Evolutionary conservation across 805 yeast genomes (phyloP), one percentile per base, ranked within the genome.

Genomic region (Pichia heedii): DNA sequence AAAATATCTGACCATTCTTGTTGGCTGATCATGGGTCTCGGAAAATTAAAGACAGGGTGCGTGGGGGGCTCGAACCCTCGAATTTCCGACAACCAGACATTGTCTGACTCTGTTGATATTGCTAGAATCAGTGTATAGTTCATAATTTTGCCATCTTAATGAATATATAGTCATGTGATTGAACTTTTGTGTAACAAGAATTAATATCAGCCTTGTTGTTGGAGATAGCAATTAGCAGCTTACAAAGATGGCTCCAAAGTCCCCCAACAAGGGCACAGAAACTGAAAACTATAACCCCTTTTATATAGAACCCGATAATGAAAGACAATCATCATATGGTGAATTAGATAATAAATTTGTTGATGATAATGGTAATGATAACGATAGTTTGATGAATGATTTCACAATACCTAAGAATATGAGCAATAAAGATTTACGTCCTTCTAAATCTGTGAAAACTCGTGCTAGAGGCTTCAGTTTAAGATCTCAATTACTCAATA

Each of bases 401-500:
- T 29, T 29, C 13, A n/a, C 32, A 29, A 15, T 29, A 10, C 16
- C 32, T 29, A 16, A 6, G 16, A 29, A 29, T 29, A 29, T 29
- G 7, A 29, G 15, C 32, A 20, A 18, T n/a, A 20, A 30, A 2
- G 22, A 24, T 13, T n/a, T 12, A 24, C 20, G 53, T 11, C 52
- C 53, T 1, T n/a, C 29, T 2, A 34, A 29, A 37, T 55, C 63
- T 1, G 54, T 57, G 15, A 59, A 51, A 42, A 63, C 71, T 26
- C 65, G 84, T 49, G 73, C 71, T 48, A 61, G 89, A 52, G 88
- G 88, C 0, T 76, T 79, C 47, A 78, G 85, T 9, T 60, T 82
- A 44, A 67, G 89, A 47, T 69, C 84, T 0, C 87, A 82, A 62
- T 66, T 82, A 39, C 71, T 81, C 62, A 76, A 70, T 55, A 76